Base-by-base conservation (phyloP, 2,329 filamentous ascomycete species). In the Fusarium xyrophilum region DNA sequence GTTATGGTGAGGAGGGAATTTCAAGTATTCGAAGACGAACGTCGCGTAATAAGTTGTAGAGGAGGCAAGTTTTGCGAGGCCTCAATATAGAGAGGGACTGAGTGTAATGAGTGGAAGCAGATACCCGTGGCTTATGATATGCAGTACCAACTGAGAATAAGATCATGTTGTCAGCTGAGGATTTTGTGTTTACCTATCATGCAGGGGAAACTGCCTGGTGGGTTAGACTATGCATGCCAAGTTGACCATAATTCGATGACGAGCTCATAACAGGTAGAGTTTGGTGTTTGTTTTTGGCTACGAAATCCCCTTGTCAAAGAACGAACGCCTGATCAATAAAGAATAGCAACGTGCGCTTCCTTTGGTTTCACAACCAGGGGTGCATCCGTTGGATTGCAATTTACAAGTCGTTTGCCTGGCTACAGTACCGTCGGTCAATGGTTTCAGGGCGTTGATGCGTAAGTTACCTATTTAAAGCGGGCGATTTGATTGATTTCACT, bases 1-100 rank as follows among this genome's bases (percentile, higher is more conserved):
- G 86, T 64, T 84, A 79, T 62, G 82, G 80, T 63, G 81, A 82
- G 40, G 78, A 75, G 36, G 76, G 77, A 4, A 69, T 71, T 17
- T 70, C 70, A 14, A 76, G 69, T 27, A 62, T 80, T 23, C 77
- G 79, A 40, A 74, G 74, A 40, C 73, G 79, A 50, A 56, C 62
- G 27, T 79, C 76, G 14, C 76, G 74, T 11, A 70, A 65, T 19
- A 54, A 33, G 9, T 35, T 65, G 43, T 73, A 46, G 21, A 23
- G 21, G 28, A 32, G 69, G 53, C 59, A 39, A 38, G 44, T 56
- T 36, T 50, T 38, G 46, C 32, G 23, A 27, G 19, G 17, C 30
- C 43, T 44, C 58, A 32, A 40, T 56, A 15, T 51, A n/a, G 39
- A 21, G 42, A n/a, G 39, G 17, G 46, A 46, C 36, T 19, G 50